A percentile compares a stretch with the other conserved stretches of the same genome.
These are phyloP conservation scores for Mycena haematopus DNA, from an alignment of 768 basidiomycete genomes.

Conservation along the genomic window DNA sequence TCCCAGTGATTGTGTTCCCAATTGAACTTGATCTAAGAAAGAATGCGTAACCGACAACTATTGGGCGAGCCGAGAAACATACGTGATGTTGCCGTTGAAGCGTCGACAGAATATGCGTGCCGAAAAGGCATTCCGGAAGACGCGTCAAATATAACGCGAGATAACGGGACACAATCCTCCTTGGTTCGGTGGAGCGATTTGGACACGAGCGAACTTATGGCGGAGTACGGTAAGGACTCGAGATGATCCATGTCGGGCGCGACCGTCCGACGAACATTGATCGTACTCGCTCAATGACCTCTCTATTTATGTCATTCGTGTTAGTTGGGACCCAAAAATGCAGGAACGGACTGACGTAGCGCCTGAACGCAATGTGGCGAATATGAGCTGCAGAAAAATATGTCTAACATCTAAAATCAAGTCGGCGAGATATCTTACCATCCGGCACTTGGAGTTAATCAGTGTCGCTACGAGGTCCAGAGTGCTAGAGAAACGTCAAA, in stretches of 20 bases:
- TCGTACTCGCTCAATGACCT: constrained; percentile 57
- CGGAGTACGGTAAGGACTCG: constrained; percentile 62
- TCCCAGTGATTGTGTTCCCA: constrained; percentile 72
- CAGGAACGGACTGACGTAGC: constrained; percentile 47
- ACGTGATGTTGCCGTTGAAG: constrained; percentile 67
- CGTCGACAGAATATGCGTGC: constrained; percentile 66
- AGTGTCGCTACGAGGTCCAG: constrained; percentile 70
- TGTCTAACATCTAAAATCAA: constrained; percentile 5
- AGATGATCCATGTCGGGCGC: constrained; percentile 71
- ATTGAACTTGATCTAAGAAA: constrained; percentile 70
- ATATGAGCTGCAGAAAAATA: constrained; percentile 55
- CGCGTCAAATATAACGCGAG: constrained; percentile 59
- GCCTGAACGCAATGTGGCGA: constrained; percentile 66
- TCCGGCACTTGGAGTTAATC: constrained; percentile 67
- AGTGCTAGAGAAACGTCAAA: constrained; percentile 49
- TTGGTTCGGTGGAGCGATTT: constrained; percentile 65
- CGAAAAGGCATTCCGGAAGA: constrained; percentile 75
- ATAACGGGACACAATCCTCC: constrained; percentile 60
- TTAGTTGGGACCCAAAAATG: constrained; percentile 3
- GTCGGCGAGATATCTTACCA: constrained; percentile 47
- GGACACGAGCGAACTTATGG: constrained; percentile 65
- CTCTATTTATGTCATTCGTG: constrained; percentile 34
- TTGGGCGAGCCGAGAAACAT: too few species aligned
- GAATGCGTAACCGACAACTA: too few species aligned
- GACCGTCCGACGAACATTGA: constrained; percentile 64